Evolutionary conservation across 805 yeast genomes (phyloP), one percentile per base, ranked within the genome.

Genomic region (Ogataea siamensis): DNA sequence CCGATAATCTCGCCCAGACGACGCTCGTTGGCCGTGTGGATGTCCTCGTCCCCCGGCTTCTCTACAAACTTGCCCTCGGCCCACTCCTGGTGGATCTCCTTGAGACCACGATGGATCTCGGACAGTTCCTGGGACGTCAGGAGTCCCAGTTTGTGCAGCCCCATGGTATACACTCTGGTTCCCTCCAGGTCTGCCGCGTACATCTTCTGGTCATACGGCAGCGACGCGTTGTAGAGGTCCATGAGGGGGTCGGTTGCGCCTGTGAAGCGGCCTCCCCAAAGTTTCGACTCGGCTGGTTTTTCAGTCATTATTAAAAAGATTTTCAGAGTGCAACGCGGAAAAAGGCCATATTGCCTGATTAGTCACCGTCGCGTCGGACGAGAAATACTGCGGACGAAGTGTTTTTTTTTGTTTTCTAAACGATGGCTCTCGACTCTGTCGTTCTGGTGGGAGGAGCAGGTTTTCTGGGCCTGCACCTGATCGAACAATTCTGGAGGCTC

Each of bases 221-320:
- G 69, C 1, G 98, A 91, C 2, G 97, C 96, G 66, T 93, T 93
- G 71, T 94, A 93, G 37, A 91, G 71, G 60, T 93, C 94, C 99
- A 93, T 93, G 57, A 93, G 70, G 3, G 99, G 99, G 55, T 93
- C 99, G 19, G 95, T 80, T 46, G 91, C 91, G 32, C 95, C 98
- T 44, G 97, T 91, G 68, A 91, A 91, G 65, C 99, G 78, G 55
- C 98, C 99, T 55, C 99, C 99, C 99, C 99, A 91, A 49, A 91
- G 71, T 63, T 81, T 89, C 53, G 70, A 72, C 65, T 83, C 88
- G 19, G 80, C 66, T 49, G 80, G 80, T 51, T 73, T 62, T 24
- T 61, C 60, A 22, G 37, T 33, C 42, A 33, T 33, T 7, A 11
- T 19, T 5, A 17, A 30, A 15, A 26, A 21, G 17, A 25, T 25